A percentile compares a stretch with the other conserved stretches of the same genome.
phyloP scores from a whole-genome alignment of 257 asterid genomes.

The Thymus quinquecostatus region DNA sequence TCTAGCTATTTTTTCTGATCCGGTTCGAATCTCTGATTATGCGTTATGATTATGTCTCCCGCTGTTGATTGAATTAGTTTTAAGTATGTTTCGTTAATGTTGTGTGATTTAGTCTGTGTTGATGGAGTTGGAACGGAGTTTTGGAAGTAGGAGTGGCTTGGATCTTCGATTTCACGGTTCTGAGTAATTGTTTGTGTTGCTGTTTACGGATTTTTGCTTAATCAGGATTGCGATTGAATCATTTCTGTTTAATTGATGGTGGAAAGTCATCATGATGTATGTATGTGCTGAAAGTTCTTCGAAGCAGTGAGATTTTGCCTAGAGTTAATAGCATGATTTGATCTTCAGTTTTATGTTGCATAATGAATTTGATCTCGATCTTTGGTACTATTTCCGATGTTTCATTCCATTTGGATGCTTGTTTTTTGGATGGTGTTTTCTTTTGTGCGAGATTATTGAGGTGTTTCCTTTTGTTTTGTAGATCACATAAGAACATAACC shows the following conservation, averaged over 20 bases:
- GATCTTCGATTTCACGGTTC: conserved; percentile 10
- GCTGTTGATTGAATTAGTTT: conserved; percentile 3
- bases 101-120: neutral
- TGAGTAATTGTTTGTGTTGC: neutral
- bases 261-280: neutral
- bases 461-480: conserved; percentile 29
- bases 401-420: conserved; percentile 6
- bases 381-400: neutral
- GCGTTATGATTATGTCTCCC: neutral
- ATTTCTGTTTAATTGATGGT: neutral
- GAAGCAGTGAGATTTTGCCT: conserved; percentile 4
- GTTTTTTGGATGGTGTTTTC: conserved; percentile 1
- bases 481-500: conserved; percentile 57
- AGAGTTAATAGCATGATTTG: neutral
- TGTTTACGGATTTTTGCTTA: neutral
- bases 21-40: conserved; percentile 26
- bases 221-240: neutral
- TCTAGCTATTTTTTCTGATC: conserved; percentile 30
- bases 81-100: neutral
- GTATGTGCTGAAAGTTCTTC: conserved; percentile 1
- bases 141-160: neutral
- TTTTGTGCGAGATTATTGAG: neutral
- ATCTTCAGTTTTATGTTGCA: neutral
- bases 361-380: neutral
- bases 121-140: neutral